Percentiles rank a stretch among this genome's conserved stretches.
Evolutionary conservation across 139 green algal genomes (phyloP).

Genomic region (Haematococcus lacustris): DNA sequence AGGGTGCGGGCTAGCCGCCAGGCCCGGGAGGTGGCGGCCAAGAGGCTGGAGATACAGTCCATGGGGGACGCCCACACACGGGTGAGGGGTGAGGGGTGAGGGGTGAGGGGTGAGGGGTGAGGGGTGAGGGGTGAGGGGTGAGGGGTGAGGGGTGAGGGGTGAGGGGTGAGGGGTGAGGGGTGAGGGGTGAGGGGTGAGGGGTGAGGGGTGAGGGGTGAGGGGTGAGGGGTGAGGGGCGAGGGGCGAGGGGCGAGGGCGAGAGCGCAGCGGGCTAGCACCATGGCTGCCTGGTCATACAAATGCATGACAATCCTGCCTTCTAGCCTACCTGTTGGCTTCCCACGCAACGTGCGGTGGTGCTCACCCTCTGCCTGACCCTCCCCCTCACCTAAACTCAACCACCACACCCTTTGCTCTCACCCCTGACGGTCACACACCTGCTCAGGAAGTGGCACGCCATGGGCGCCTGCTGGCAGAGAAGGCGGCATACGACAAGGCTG

Average conservation of each 20-base stretch:
- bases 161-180: too few species aligned
- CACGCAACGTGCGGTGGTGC: not conserved
- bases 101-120: too few species aligned
- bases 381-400: not conserved
- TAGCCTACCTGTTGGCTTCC: not conserved
- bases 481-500: constrained; percentile 34
- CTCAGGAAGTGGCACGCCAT: constrained; percentile 16
- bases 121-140: too few species aligned
- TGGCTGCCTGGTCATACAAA: not conserved
- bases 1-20: not conserved
- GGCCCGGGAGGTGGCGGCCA: not conserved
- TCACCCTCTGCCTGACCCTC: not conserved
- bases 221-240: too few species aligned
- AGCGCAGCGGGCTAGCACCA: too few species aligned
- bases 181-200: too few species aligned
- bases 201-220: too few species aligned
- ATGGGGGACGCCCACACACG: not conserved
- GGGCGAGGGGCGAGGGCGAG: too few species aligned
- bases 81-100: too few species aligned
- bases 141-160: too few species aligned
- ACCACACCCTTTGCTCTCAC: not conserved
- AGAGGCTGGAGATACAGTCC: not conserved
- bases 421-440: not conserved
- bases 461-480: constrained; percentile 50
- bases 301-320: not conserved